Conservation (phyloP, 495 filamentous ascomycete genomes). For the Halenospora varia region DNA sequence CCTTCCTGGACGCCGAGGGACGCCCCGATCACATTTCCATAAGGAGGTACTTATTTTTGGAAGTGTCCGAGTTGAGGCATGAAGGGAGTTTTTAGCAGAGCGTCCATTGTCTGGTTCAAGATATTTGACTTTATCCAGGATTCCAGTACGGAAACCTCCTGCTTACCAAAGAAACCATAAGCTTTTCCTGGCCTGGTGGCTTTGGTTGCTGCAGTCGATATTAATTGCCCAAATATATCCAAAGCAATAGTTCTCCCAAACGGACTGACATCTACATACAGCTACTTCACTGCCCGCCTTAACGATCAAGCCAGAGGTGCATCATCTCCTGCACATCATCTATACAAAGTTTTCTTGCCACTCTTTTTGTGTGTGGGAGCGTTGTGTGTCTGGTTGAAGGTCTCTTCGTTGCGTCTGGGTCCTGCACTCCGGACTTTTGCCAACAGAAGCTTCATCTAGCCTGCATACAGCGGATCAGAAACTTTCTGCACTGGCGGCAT, state of each 20-base stretch:
- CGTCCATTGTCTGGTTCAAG: background rate
- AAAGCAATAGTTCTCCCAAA: background rate
- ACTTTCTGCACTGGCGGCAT: conserved; percentile 8
- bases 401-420: background rate
- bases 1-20: background rate
- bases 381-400: background rate
- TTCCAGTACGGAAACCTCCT: background rate
- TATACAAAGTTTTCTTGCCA: background rate
- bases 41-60: background rate
- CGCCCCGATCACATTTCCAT: too few species aligned
- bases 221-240: background rate
- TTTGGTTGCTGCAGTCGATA: background rate
- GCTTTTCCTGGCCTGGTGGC: background rate
- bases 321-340: conserved; percentile 11
- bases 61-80: background rate
- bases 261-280: background rate
- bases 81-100: background rate
- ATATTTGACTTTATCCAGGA: background rate
- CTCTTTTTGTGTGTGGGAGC: background rate
- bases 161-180: background rate
- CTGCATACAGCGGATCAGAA: conserved; percentile 7
- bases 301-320: conserved; percentile 11
- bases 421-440: conserved; percentile 26
- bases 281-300: conserved; percentile 1
- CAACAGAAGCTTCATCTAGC: conserved; percentile 17